Percentiles rank a stretch among this genome's conserved stretches.
phyloP scores from a whole-genome alignment of 2,329 filamentous ascomycete genomes.

The Septoria petroselini region DNA sequence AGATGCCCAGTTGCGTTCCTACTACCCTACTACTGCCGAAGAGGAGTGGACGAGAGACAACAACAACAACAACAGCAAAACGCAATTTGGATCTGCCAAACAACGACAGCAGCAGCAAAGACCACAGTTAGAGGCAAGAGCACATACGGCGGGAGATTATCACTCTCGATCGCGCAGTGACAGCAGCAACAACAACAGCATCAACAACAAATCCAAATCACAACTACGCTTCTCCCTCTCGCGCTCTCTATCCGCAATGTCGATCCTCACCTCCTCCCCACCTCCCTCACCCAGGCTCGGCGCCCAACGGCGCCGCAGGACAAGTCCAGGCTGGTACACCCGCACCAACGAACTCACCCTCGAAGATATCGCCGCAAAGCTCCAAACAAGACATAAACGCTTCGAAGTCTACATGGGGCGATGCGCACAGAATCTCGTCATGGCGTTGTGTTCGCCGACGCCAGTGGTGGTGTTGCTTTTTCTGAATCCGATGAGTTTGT shows the following conservation, averaged over 20 bases:
- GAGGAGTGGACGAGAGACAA: no score
- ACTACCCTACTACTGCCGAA: conserved; percentile 15
- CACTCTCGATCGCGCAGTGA: background rate
- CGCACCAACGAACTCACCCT: conserved; percentile 29
- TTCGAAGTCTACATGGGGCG: conserved; percentile 30
- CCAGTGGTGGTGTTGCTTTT: conserved; percentile 32
- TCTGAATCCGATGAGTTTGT: conserved; percentile 34
- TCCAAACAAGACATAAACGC: conserved; percentile 28
- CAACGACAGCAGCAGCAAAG: background rate
- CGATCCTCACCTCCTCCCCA: background rate
- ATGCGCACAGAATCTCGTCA: conserved; percentile 35
- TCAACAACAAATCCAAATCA: background rate
- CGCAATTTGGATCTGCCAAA: no score
- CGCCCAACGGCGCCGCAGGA: no score
- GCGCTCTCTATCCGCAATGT: background rate
- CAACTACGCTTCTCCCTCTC: background rate
- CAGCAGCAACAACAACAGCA: background rate
- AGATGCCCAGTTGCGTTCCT: conserved; percentile 23
- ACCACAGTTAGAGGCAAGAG: background rate
- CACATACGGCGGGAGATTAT: background rate
- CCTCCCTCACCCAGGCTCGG: conserved; percentile 5
- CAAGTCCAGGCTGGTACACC: conserved; percentile 34
- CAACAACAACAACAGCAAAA: no score
- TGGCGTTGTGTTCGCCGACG: conserved; percentile 35
- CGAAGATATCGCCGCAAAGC: conserved; percentile 31